Conservation (phyloP, 441 rosid genomes). For the California macrophylla region DNA sequence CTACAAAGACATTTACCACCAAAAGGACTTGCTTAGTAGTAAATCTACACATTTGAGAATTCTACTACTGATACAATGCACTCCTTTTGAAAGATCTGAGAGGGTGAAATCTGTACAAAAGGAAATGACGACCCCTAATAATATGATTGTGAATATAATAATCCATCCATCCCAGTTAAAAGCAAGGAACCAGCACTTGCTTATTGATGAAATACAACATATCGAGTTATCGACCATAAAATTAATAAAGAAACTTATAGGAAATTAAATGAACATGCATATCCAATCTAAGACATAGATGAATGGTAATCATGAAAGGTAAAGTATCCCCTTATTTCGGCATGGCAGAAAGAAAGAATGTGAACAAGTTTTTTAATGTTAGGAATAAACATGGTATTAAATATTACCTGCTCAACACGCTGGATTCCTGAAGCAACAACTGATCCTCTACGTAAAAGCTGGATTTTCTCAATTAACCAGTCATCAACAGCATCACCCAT, state of each 20-base stretch:
- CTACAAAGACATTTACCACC: too few species aligned
- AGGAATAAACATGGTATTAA: neutral
- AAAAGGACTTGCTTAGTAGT: too few species aligned
- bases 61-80: too few species aligned
- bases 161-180: too few species aligned
- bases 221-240: too few species aligned
- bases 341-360: neutral
- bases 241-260: neutral
- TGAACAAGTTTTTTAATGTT: neutral
- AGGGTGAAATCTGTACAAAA: too few species aligned
- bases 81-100: too few species aligned
- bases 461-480: constrained; percentile 90
- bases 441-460: constrained; percentile 71
- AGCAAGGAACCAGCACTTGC: too few species aligned
- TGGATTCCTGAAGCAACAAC: constrained; percentile 88
- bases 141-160: too few species aligned
- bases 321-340: neutral
- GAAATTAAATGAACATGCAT: neutral
- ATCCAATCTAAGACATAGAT: neutral
- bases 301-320: neutral
- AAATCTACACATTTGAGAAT: too few species aligned
- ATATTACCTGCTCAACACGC: constrained; percentile 75
- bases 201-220: too few species aligned
- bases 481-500: constrained; percentile 99
- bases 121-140: too few species aligned